A percentile compares a stretch with the other conserved stretches of the same genome.
These are phyloP conservation scores for Tulasnella sp. DNA, from an alignment of 768 basidiomycete genomes.

Conservation along the genomic window DNA sequence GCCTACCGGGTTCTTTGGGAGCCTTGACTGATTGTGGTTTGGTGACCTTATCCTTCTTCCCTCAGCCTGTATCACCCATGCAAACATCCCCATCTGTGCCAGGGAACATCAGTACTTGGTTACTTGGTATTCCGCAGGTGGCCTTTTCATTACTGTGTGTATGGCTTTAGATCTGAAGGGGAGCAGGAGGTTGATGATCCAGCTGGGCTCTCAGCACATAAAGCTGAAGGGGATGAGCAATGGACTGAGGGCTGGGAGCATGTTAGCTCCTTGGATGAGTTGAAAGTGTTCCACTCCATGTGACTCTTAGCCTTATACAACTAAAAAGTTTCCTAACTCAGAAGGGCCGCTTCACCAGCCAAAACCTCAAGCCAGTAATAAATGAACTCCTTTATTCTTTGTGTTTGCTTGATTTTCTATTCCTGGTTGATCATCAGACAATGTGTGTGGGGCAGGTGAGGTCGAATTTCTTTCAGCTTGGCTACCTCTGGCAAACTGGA, in stretches of 20 bases:
- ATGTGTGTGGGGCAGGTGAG: too few relatives aligned
- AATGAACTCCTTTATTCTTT: too few relatives aligned
- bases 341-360: too few relatives aligned
- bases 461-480: too few relatives aligned
- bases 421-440: too few relatives aligned
- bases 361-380: too few relatives aligned
- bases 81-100: background rate
- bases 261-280: background rate
- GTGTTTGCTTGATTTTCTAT: too few relatives aligned
- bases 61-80: background rate
- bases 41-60: background rate
- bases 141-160: background rate
- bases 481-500: too few relatives aligned
- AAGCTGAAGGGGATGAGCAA: background rate
- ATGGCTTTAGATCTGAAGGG: background rate
- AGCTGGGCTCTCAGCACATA: background rate
- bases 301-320: too few relatives aligned
- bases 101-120: background rate
- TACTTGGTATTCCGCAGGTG: background rate
- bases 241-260: background rate
- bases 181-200: background rate
- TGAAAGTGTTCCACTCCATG: background rate
- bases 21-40: background rate
- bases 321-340: too few relatives aligned
- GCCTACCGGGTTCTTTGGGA: background rate